Evolutionary conservation across 1,284 basidiomycete species (phyloP).

Genomic region (Sphaerobolus stellatus): DNA sequence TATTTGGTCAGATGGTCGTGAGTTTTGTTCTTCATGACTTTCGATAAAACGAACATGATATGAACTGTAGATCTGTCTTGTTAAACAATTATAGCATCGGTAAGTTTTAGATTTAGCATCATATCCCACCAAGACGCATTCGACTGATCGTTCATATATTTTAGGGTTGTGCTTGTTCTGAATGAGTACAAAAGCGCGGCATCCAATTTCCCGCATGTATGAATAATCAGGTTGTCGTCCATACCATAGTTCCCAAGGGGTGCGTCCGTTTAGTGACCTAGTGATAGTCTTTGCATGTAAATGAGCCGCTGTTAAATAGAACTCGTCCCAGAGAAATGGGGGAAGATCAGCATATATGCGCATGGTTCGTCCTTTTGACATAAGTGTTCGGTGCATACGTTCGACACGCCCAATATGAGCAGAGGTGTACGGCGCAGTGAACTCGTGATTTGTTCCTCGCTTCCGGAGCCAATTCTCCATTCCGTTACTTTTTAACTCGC

Average conservation of each 20-base stretch:
- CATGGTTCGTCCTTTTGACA: slow-evolving; percentile 23
- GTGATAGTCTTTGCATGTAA: slow-evolving; percentile 5
- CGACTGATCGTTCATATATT: slow-evolving; percentile 17
- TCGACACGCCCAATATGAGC: slow-evolving; percentile 31
- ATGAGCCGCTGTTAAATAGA: slow-evolving; percentile 18
- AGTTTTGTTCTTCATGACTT: slow-evolving; percentile 15
- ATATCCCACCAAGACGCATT: slow-evolving; percentile 29
- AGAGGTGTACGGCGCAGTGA: slow-evolving; percentile 30
- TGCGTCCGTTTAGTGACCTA: background rate
- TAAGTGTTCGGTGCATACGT: slow-evolving; percentile 27
- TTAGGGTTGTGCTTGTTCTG: slow-evolving; percentile 19
- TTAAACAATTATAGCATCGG: slow-evolving; percentile 18
- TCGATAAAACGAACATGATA: slow-evolving; percentile 35
- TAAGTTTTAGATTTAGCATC: slow-evolving; percentile 22
- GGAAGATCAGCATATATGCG: slow-evolving; percentile 20
- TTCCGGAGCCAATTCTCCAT: slow-evolving; percentile 24
- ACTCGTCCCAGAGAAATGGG: slow-evolving; percentile 28
- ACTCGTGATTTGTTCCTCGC: slow-evolving; percentile 18
- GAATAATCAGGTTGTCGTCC: slow-evolving; percentile 14
- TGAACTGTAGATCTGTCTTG: slow-evolving; percentile 23
- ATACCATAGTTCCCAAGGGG: slow-evolving; percentile 20
- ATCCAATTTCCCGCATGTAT: slow-evolving; percentile 25
- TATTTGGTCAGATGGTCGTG: too few species aligned
- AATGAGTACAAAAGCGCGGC: slow-evolving; percentile 20
- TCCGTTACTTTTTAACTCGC: slow-evolving; percentile 28